Conservation (phyloP, 2,329 filamentous ascomycete genomes). For the Aspergillus costaricaensis region DNA sequence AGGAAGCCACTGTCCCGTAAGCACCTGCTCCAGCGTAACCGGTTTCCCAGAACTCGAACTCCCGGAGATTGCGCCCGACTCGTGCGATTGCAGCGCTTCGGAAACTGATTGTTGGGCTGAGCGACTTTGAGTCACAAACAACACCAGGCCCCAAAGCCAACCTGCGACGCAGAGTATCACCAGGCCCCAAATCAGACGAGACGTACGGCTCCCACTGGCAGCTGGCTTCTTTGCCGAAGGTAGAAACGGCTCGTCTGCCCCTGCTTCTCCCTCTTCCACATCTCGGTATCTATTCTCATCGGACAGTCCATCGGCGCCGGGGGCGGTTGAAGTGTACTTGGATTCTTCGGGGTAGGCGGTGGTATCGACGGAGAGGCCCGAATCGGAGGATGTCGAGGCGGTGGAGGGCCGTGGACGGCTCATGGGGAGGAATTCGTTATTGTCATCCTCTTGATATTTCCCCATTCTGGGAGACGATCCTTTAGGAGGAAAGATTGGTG, state of each 20-base stretch:
- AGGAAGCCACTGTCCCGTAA: conserved; percentile 42
- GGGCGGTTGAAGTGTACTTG: conserved; percentile 20
- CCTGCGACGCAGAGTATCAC: conserved; percentile 45
- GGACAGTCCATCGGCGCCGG: conserved; percentile 8
- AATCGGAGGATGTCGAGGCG: conserved; percentile 36
- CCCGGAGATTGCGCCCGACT: conserved; percentile 33
- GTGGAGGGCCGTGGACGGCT: conserved; percentile 29
- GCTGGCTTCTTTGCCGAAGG: conserved; percentile 24
- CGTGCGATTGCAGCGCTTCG: conserved; percentile 27
- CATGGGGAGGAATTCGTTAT: conserved; percentile 32
- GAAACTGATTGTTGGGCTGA: conserved; percentile 34
- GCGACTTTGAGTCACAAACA: conserved; percentile 43
- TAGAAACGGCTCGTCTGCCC: conserved; percentile 29
- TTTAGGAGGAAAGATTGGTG: conserved; percentile 7
- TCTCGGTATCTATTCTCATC: conserved; percentile 35
- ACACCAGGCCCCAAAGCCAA: conserved; percentile 48
- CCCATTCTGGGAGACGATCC: conserved; percentile 27
- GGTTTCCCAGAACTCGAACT: conserved; percentile 42
- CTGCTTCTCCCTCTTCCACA: conserved; percentile 36
- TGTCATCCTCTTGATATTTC: conserved; percentile 26
- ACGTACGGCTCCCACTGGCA: conserved; percentile 32
- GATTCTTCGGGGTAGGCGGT: conserved; percentile 33
- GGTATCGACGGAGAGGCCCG: conserved; percentile 34
- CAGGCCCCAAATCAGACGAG: conserved; percentile 44
- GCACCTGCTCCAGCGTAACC: conserved; percentile 46